phyloP scores from a whole-genome alignment of 306 rosid genomes.

The Lathyrus oleraceus region DNA sequence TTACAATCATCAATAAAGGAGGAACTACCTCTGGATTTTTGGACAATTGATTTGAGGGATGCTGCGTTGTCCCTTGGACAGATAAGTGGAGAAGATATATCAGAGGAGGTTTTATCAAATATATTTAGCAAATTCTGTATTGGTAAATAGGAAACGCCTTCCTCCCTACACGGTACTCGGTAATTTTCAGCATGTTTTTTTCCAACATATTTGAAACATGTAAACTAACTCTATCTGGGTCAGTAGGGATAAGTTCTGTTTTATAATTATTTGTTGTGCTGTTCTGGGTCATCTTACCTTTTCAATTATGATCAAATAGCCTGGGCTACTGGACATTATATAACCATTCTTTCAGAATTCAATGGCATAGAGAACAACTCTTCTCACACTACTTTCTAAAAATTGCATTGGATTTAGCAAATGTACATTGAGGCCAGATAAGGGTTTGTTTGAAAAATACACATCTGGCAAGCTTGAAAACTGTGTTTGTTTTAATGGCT shows the following conservation, averaged over 20 bases:
- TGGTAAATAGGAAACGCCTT: constrained; percentile 56
- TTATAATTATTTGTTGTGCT: neutral
- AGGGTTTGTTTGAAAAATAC: too few species aligned
- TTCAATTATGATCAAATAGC: neutral
- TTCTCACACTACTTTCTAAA: too few species aligned
- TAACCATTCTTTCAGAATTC: too few species aligned
- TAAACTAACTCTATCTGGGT: constrained; percentile 18
- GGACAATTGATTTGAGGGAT: constrained; percentile 94
- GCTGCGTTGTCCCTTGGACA: constrained; percentile 87
- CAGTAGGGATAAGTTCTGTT: constrained; percentile 20
- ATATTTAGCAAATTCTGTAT: constrained; percentile 90
- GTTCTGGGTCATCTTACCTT: neutral
- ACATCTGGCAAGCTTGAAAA: too few species aligned
- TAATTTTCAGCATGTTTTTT: constrained; percentile 7
- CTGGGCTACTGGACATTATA: neutral
- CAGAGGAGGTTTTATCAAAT: constrained; percentile 85
- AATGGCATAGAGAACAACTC: too few species aligned
- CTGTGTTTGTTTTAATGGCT: too few species aligned
- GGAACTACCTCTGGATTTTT: constrained; percentile 85
- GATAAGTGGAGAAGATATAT: constrained; percentile 90
- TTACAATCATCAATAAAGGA: constrained; percentile 76
- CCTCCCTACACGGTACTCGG: neutral
- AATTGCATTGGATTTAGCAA: too few species aligned
- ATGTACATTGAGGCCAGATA: too few species aligned
- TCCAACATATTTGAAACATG: neutral